These are phyloP conservation scores for Pulveroboletus sp. DNA, from an alignment of 768 basidiomycete genomes.

Conservation along the genomic window DNA sequence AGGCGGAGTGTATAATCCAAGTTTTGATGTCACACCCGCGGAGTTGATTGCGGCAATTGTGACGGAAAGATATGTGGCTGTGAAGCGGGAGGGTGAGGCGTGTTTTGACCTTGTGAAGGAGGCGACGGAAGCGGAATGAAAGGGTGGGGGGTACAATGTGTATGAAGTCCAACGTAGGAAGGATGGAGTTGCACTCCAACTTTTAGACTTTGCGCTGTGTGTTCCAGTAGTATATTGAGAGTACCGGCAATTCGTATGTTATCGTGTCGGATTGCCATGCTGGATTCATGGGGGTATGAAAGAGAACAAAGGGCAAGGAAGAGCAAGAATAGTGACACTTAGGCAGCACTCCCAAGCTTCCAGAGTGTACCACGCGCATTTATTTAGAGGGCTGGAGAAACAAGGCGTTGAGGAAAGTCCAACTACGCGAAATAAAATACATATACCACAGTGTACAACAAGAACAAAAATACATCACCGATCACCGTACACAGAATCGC, in stretches of 20 bases:
- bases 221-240: background rate
- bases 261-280: background rate
- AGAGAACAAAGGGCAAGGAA: background rate
- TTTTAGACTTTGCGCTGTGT: background rate
- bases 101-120: constrained; percentile 58
- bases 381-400: background rate
- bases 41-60: constrained; percentile 92
- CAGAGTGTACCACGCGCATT: background rate
- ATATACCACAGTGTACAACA: background rate
- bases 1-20: constrained; percentile 74
- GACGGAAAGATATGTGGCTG: constrained; percentile 91
- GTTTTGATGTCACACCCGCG: constrained; percentile 95
- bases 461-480: background rate
- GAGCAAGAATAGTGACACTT: background rate
- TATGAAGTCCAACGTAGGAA: background rate
- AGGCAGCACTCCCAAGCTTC: background rate
- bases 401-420: background rate
- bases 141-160: no score
- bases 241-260: background rate
- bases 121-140: constrained; percentile 4
- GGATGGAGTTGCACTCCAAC: background rate
- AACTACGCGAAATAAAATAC: background rate
- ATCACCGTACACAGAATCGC: background rate
- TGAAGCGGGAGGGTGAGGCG: constrained; percentile 52
- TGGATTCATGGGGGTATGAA: background rate